Evolutionary conservation across 2,329 filamentous ascomycete species (phyloP).

Genomic region (Ophiocordyceps camponoti-leonardi): DNA sequence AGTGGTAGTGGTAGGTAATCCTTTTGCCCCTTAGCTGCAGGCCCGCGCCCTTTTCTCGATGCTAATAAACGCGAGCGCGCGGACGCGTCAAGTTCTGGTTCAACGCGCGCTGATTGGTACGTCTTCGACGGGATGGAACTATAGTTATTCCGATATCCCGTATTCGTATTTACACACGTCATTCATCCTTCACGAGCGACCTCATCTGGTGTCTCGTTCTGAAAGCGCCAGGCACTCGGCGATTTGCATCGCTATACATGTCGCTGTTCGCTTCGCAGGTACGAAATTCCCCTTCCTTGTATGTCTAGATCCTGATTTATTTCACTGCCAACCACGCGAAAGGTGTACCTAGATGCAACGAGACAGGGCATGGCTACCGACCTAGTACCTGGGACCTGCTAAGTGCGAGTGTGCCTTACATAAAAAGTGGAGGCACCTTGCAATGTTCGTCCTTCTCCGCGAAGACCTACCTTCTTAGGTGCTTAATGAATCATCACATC

Average conservation of each 20-base stretch:
- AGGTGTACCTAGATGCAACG: too few species aligned
- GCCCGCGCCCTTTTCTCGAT: background rate
- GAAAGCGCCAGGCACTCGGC: too few species aligned
- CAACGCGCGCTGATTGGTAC: background rate
- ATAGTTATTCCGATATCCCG: background rate
- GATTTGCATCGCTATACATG: background rate
- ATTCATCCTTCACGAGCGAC: background rate
- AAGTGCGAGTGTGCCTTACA: background rate
- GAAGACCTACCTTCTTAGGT: background rate
- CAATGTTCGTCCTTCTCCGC: background rate
- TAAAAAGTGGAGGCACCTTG: background rate
- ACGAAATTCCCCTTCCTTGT: too few species aligned
- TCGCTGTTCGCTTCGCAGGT: too few species aligned
- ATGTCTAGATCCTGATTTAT: too few species aligned
- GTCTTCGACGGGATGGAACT: background rate
- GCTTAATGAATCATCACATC: background rate
- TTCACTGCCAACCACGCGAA: too few species aligned
- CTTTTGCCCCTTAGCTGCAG: background rate
- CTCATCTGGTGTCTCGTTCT: too few species aligned
- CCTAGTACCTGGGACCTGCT: too few species aligned
- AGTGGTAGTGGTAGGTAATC: background rate
- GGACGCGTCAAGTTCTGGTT: background rate
- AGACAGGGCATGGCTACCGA: too few species aligned
- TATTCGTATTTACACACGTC: background rate
- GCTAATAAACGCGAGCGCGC: background rate